Conservation (phyloP, 1,139 yeast genomes). For the Candida neerlandica region DNA sequence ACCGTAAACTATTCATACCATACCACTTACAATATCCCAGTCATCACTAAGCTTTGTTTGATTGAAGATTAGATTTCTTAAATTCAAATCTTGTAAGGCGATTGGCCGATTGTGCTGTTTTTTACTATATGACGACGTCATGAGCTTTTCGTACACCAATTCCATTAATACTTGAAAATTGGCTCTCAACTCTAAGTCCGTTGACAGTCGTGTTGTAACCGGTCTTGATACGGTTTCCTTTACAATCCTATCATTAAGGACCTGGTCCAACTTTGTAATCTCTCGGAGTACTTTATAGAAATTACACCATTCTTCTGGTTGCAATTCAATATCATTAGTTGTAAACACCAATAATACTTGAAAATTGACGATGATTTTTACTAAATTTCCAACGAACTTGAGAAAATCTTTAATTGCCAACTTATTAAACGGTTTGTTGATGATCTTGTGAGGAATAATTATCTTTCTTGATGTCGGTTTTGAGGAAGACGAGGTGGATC, state of each 20-base stretch:
- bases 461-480: conserved; percentile 22
- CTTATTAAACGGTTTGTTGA: conserved; percentile 45
- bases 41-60: conserved; percentile 35
- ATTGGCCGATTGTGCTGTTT: conserved; percentile 14
- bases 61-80: conserved; percentile 26
- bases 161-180: conserved; percentile 23
- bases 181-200: conserved; percentile 1
- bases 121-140: conserved; percentile 11
- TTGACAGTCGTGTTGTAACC: not conserved
- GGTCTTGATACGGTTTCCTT: not conserved
- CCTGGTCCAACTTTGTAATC: conserved; percentile 9
- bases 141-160: conserved; percentile 31
- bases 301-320: conserved; percentile 16
- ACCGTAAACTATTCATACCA: conserved; percentile 14
- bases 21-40: conserved; percentile 48
- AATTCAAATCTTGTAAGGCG: conserved; percentile 25
- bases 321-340: conserved; percentile 8
- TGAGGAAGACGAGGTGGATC: conserved; percentile 10
- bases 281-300: conserved; percentile 13
- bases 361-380: conserved; percentile 42
- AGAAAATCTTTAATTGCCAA: conserved; percentile 43
- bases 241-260: conserved; percentile 4
- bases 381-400: conserved; percentile 39
- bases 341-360: conserved; percentile 27
- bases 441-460: conserved; percentile 47